Evolutionary conservation across 1,284 basidiomycete genomes (phyloP).

Genomic region (Waitea zeae): DNA sequence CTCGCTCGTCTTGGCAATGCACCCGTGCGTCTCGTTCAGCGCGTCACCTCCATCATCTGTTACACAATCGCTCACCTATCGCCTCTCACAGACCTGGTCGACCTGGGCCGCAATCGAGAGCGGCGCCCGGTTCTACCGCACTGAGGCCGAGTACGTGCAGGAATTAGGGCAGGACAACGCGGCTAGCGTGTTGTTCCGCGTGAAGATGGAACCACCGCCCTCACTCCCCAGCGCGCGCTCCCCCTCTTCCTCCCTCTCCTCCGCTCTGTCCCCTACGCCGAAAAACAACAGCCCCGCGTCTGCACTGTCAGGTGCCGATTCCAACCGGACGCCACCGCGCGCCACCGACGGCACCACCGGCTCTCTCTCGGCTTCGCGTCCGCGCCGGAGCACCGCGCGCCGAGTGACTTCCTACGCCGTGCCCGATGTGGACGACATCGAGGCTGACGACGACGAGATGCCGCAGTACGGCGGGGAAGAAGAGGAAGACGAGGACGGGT

Average conservation of each 20-base stretch:
- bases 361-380: conserved; percentile 15
- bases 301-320: conserved; percentile 26
- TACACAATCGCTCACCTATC: neutral
- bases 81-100: conserved; percentile 21
- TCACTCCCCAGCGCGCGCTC: too few relatives aligned
- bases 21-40: conserved; percentile 24
- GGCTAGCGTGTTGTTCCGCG: conserved; percentile 5
- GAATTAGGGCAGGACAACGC: conserved; percentile 12
- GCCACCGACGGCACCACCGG: neutral
- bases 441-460: too few relatives aligned
- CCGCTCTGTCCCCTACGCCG: too few relatives aligned
- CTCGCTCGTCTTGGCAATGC: conserved; percentile 43
- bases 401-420: conserved; percentile 40
- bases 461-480: conserved; percentile 19
- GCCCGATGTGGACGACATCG: conserved; percentile 58
- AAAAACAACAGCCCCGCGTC: too few relatives aligned
- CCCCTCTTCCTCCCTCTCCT: conserved; percentile 10
- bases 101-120: conserved; percentile 40
- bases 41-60: neutral
- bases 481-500: conserved; percentile 16
- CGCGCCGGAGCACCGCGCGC: conserved; percentile 34
- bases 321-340: neutral
- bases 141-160: conserved; percentile 45
- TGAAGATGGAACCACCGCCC: too few relatives aligned
- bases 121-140: conserved; percentile 47